A percentile compares a stretch with the other conserved stretches of the same genome.
Conservation (phyloP, 495 filamentous ascomycete genomes). For the Daldinia bambusicola region DNA sequence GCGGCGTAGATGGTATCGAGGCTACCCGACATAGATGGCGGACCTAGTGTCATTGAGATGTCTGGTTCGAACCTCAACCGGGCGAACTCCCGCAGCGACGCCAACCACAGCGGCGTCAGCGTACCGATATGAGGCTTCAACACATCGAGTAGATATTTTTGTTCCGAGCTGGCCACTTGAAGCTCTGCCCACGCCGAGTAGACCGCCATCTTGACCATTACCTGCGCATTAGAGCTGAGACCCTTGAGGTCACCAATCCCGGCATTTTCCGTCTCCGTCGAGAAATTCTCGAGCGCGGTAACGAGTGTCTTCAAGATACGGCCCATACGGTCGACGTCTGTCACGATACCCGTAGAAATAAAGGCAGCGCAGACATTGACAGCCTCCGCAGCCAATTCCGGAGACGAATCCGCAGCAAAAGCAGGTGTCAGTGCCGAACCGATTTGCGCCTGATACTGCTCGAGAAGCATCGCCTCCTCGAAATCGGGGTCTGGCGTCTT, state of each 20-base stretch:
- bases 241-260: constrained; percentile 93
- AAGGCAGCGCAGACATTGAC: constrained; percentile 98
- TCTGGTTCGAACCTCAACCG: constrained; percentile 95
- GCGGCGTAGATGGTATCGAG: constrained; percentile 93
- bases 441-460: constrained; percentile 98
- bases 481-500: constrained; percentile 96
- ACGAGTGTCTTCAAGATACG: constrained; percentile 93
- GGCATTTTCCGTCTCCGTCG: constrained; percentile 81
- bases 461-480: constrained; percentile 90
- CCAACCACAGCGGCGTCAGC: constrained; percentile 91
- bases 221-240: constrained; percentile 93
- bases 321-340: constrained; percentile 97
- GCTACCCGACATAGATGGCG: constrained; percentile 76
- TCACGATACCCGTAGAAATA: constrained; percentile 96
- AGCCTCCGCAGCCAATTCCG: constrained; percentile 92
- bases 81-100: constrained; percentile 92
- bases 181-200: constrained; percentile 99
- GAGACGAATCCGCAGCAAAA: constrained; percentile 94
- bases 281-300: constrained; percentile 91
- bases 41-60: constrained; percentile 85
- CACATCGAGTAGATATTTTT: constrained; percentile 87
- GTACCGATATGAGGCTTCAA: constrained; percentile 89
- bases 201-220: constrained; percentile 97
- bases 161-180: constrained; percentile 94
- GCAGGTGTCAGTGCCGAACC: constrained; percentile 95